Conservation (phyloP, 306 rosid genomes). For the Acacia melanoxylon region DNA sequence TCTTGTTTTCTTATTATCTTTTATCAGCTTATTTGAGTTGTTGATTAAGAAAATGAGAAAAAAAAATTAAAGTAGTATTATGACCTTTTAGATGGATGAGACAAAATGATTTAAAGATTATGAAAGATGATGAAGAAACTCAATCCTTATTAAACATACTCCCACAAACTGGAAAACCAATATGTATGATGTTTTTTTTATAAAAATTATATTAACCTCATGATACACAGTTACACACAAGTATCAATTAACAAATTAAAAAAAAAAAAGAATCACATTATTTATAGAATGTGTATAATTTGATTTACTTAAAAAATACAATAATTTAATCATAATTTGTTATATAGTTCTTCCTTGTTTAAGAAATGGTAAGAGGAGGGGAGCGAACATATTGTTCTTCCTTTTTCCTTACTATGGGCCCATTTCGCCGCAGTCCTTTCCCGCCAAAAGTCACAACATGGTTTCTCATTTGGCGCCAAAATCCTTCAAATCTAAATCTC, state of each 20-base stretch:
- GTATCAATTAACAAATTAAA: neutral
- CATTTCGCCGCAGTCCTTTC: conserved; percentile 33
- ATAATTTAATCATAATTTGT: neutral
- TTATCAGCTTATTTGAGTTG: no score
- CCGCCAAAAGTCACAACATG: conserved; percentile 65
- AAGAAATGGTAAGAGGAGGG: no score
- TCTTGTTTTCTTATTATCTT: no score
- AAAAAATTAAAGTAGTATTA: no score
- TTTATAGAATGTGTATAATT: neutral
- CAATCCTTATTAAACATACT: no score
- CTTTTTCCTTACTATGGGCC: neutral
- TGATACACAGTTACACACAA: neutral
- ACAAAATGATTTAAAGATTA: no score
- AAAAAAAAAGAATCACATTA: neutral
- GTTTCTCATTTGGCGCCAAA: conserved; percentile 64
- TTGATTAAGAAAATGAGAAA: no score
- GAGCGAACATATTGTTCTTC: neutral
- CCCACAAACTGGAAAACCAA: no score
- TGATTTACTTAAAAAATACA: neutral
- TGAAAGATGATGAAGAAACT: no score
- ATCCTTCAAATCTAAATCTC: conserved; percentile 4
- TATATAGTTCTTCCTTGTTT: no score
- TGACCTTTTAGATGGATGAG: no score
- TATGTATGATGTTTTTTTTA: neutral
- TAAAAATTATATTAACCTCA: neutral